Evolutionary conservation across 2,329 filamentous ascomycete genomes (phyloP).

Genomic region (Penicillium sp.): DNA sequence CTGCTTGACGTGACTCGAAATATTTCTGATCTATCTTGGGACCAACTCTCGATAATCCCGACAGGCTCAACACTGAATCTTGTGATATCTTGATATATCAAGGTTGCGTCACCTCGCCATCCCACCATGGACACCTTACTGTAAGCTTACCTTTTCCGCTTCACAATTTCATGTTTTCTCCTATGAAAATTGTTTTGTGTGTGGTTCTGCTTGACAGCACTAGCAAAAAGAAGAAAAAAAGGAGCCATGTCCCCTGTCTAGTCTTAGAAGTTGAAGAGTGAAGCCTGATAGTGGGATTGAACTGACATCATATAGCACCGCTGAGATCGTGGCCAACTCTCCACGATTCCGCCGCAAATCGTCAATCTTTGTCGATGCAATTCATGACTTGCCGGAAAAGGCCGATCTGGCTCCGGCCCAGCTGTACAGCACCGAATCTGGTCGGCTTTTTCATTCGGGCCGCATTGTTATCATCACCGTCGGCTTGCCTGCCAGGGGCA

Average conservation of each 20-base stretch:
- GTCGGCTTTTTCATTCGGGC: constrained; percentile 92
- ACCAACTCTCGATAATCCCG: neutral
- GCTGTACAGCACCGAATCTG: constrained; percentile 97
- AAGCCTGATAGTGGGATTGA: constrained; percentile 8
- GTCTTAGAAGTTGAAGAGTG: neutral
- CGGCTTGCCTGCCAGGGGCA: constrained; percentile 88
- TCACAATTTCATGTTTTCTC: neutral
- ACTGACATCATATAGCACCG: constrained; percentile 60
- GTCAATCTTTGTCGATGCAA: constrained; percentile 94
- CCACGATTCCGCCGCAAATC: constrained; percentile 87
- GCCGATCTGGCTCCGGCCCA: constrained; percentile 87
- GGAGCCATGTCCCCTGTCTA: neutral
- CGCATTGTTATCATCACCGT: constrained; percentile 97
- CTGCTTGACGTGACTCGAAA: neutral
- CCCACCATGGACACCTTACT: constrained; percentile 49
- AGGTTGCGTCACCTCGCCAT: constrained; percentile 3
- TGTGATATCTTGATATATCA: neutral
- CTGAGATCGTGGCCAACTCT: constrained; percentile 87
- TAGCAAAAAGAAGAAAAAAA: neutral
- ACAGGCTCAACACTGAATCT: neutral
- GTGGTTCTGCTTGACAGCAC: neutral
- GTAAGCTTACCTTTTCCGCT: constrained; percentile 32
- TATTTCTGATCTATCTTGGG: neutral
- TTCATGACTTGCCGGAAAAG: constrained; percentile 86
- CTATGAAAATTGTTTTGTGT: neutral